Evolutionary conservation across 2,329 filamentous ascomycete species (phyloP).

Genomic region (Exophiala calicioides): DNA sequence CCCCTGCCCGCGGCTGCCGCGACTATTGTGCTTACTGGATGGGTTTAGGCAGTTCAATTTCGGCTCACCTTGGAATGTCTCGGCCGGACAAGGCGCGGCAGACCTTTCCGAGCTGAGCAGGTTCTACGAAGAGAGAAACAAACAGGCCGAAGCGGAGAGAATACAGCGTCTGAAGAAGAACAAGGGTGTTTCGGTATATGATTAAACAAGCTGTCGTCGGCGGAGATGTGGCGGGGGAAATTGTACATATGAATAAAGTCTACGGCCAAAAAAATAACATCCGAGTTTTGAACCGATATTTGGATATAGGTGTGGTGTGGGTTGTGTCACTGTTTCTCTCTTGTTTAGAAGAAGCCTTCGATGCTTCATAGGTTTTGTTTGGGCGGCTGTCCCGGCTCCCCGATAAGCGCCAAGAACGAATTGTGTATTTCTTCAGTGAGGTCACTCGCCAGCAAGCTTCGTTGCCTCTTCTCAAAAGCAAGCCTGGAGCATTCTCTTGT

Average conservation of each 20-base stretch:
- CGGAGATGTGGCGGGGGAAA: not conserved
- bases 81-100: slow-evolving; percentile 59
- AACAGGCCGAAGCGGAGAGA: slow-evolving; percentile 59
- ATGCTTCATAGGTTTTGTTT: slow-evolving; percentile 16
- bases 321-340: no score
- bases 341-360: no score
- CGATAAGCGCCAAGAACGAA: slow-evolving; percentile 78
- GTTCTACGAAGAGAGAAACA: slow-evolving; percentile 62
- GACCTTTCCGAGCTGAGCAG: slow-evolving; percentile 62
- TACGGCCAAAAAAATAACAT: slow-evolving; percentile 6
- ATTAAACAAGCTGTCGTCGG: slow-evolving; percentile 34
- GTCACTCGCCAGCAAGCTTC: slow-evolving; percentile 89
- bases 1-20: slow-evolving; percentile 20
- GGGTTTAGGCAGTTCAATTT: slow-evolving; percentile 60
- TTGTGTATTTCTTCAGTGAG: slow-evolving; percentile 85
- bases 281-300: not conserved
- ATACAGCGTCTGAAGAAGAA: slow-evolving; percentile 45
- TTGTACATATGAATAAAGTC: slow-evolving; percentile 21
- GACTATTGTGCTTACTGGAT: slow-evolving; percentile 9
- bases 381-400: slow-evolving; percentile 57
- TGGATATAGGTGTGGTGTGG: no score
- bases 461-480: slow-evolving; percentile 81
- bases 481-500: slow-evolving; percentile 88
- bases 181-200: slow-evolving; percentile 47
- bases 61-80: slow-evolving; percentile 64